These are phyloP conservation scores for Caryopteris hybrid DNA, from an alignment of 305 asterid genomes.

Conservation along the genomic window DNA sequence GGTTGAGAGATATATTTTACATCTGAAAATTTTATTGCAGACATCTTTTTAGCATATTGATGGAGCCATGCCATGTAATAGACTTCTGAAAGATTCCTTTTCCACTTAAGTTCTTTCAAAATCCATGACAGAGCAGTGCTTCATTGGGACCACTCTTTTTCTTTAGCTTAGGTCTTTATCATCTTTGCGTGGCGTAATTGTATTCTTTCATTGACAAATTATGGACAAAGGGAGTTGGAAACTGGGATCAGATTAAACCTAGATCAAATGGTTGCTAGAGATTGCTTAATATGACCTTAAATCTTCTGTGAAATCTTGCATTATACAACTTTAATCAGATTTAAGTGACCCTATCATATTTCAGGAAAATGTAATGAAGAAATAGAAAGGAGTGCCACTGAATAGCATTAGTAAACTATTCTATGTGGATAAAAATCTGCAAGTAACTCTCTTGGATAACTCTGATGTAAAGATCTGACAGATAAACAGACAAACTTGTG, in stretches of 20 bases:
- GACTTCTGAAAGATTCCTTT: not conserved
- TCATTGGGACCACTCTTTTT: not conserved
- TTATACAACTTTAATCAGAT: not conserved
- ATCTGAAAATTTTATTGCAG: too few relatives aligned
- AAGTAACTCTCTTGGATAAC: not conserved
- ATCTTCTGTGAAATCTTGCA: not conserved
- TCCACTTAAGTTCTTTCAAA: not conserved
- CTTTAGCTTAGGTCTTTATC: not conserved
- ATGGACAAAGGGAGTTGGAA: not conserved
- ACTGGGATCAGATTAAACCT: not conserved
- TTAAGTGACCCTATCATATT: not conserved
- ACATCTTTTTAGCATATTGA: too few relatives aligned
- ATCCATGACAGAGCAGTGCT: not conserved
- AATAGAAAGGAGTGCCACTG: not conserved
- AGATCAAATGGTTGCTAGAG: not conserved
- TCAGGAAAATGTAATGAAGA: not conserved
- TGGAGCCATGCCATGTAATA: not conserved
- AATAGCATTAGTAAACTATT: not conserved
- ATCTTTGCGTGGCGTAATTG: not conserved
- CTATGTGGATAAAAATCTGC: not conserved
- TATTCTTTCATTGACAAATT: not conserved
- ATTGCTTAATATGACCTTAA: not conserved
- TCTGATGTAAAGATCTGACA: not conserved
- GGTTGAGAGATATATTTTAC: too few relatives aligned
- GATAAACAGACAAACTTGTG: not conserved